These are phyloP conservation scores for Auriscalpium orientale DNA, from an alignment of 768 basidiomycete genomes.

Conservation along the genomic window DNA sequence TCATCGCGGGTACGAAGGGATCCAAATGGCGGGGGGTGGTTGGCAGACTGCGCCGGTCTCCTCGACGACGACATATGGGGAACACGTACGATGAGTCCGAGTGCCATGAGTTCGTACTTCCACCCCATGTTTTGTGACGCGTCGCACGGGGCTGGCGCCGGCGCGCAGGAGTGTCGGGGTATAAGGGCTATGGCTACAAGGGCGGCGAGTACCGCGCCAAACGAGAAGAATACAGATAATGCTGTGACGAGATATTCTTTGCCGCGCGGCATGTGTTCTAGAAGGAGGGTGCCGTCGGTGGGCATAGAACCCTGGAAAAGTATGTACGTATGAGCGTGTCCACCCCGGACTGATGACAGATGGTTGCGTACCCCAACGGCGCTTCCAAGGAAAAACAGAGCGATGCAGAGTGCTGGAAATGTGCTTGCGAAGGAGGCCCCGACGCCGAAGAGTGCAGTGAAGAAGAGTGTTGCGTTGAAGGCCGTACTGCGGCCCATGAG, in stretches of 20 bases:
- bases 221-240: slow-evolving; percentile 90
- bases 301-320: slow-evolving; percentile 80
- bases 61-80: background rate
- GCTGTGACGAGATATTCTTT: slow-evolving; percentile 90
- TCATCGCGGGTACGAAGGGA: background rate
- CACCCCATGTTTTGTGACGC: slow-evolving; percentile 79
- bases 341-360: background rate
- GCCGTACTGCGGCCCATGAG: slow-evolving; percentile 81
- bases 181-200: slow-evolving; percentile 73
- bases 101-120: slow-evolving; percentile 71
- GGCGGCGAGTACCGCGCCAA: slow-evolving; percentile 84
- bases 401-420: slow-evolving; percentile 61
- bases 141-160: slow-evolving; percentile 46
- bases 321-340: background rate
- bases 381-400: slow-evolving; percentile 84
- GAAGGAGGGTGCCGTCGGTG: slow-evolving; percentile 86
- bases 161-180: slow-evolving; percentile 65
- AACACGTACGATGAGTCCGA: slow-evolving; percentile 74
- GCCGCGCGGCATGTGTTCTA: slow-evolving; percentile 89
- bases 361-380: slow-evolving; percentile 69
- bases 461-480: slow-evolving; percentile 87
- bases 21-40: background rate
- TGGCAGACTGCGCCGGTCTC: background rate
- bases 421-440: slow-evolving; percentile 66
- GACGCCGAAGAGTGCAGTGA: slow-evolving; percentile 85